phyloP scores from a whole-genome alignment of 1,284 basidiomycete genomes.

The Vanrija sp. region DNA sequence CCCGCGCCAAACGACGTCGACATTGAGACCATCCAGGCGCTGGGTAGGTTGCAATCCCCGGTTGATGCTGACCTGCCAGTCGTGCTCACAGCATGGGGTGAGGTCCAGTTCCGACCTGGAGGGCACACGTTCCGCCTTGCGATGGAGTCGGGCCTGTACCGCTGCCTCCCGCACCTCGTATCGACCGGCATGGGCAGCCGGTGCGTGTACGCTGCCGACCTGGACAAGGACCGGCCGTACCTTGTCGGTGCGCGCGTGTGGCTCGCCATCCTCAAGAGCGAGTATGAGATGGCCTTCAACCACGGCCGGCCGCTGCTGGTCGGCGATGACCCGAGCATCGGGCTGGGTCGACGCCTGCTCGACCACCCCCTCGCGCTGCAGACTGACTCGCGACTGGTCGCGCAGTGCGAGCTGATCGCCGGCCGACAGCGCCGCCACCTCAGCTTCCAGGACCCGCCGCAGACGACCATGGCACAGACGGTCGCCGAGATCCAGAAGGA shows the following conservation, averaged over 20 bases:
- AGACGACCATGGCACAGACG: background rate
- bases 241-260: constrained; percentile 74
- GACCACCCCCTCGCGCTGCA: constrained; percentile 82
- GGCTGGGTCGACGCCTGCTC: constrained; percentile 64
- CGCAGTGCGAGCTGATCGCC: constrained; percentile 56
- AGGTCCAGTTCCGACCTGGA: constrained; percentile 34
- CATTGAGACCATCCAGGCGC: constrained; percentile 76
- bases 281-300: constrained; percentile 55
- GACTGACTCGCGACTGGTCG: constrained; percentile 84
- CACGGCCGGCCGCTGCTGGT: constrained; percentile 81
- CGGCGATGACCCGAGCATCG: constrained; percentile 76
- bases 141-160: constrained; percentile 81
- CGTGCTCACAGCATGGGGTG: constrained; percentile 36
- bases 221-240: constrained; percentile 65
- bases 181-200: constrained; percentile 62
- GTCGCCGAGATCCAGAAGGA: constrained; percentile 22
- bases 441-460: background rate
- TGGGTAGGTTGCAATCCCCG: constrained; percentile 45
- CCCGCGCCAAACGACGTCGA: constrained; percentile 59
- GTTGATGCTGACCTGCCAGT: constrained; percentile 12
- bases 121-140: constrained; percentile 82
- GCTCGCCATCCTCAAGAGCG: constrained; percentile 78
- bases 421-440: constrained; percentile 20
- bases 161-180: constrained; percentile 73
- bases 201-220: constrained; percentile 54